Evolutionary conservation across 305 asterid genomes (phyloP).

Genomic region (Fraxinus xanthoxyloides): DNA sequence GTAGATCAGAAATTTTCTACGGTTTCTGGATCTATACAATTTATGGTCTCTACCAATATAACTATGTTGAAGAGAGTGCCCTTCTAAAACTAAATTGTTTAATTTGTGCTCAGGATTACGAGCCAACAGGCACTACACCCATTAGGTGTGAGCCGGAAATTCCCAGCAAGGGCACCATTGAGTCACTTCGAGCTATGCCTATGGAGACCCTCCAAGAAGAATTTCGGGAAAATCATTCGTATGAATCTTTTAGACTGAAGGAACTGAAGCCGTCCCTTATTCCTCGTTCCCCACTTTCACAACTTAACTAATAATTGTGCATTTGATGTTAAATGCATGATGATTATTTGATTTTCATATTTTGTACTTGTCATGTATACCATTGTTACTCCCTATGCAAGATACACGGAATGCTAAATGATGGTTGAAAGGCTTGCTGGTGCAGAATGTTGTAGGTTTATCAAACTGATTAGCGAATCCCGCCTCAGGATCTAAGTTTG

Average conservation of each 20-base stretch:
- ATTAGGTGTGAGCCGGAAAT: constrained; percentile 49
- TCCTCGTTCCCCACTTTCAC: constrained; percentile 74
- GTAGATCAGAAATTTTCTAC: background rate
- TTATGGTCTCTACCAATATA: background rate
- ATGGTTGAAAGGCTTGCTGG: background rate
- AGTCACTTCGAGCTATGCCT: constrained; percentile 73
- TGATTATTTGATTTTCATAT: constrained; percentile 18
- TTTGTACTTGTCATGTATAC: constrained; percentile 33
- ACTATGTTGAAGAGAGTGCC: background rate
- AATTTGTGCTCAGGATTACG: constrained; percentile 37
- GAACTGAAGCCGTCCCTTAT: constrained; percentile 45
- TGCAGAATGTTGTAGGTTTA: constrained; percentile 26
- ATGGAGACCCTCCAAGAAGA: constrained; percentile 73
- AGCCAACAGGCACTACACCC: constrained; percentile 48
- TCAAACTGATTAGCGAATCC: constrained; percentile 31
- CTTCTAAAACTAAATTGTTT: background rate
- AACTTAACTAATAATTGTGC: constrained; percentile 44
- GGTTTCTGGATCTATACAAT: background rate
- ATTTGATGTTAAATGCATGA: background rate
- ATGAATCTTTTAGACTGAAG: constrained; percentile 43
- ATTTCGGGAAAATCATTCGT: constrained; percentile 60
- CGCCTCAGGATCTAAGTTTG: constrained; percentile 44
- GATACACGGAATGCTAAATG: constrained; percentile 12
- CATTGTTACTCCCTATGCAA: background rate
- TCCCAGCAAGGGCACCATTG: constrained; percentile 68